Evolutionary conservation across 2,329 filamentous ascomycete species (phyloP).

Genomic region (Ramichloridium luteum): DNA sequence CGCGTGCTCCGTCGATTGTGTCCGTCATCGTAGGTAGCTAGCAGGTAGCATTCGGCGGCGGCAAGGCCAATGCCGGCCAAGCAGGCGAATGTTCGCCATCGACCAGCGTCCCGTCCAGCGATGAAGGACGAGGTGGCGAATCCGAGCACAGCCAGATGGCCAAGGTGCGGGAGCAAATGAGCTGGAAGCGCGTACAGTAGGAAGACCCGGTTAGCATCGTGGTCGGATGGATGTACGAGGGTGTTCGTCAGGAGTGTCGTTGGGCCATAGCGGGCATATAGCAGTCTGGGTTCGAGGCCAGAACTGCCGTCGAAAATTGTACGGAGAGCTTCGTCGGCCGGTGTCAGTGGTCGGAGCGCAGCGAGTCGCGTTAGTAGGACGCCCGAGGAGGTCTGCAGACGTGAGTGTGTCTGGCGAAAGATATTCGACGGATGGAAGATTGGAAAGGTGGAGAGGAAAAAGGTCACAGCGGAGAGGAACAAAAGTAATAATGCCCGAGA

Average conservation of each 20-base stretch:
- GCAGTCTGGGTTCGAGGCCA: conserved; percentile 55
- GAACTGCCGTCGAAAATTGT: conserved; percentile 50
- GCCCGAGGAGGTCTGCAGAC: conserved; percentile 73
- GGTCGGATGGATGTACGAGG: too few relatives aligned
- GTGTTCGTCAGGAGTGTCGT: conserved; percentile 55
- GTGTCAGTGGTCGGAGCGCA: conserved; percentile 45
- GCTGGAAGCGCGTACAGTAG: conserved; percentile 69
- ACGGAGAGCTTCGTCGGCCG: conserved; percentile 52
- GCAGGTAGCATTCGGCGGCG: conserved; percentile 52
- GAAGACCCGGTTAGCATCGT: conserved; percentile 47
- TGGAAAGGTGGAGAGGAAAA: conserved; percentile 53
- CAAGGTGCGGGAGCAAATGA: conserved; percentile 63
- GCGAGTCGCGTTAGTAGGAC: conserved; percentile 69
- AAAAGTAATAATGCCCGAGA: conserved; percentile 50
- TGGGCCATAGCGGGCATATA: conserved; percentile 78
- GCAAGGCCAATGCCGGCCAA: conserved; percentile 48
- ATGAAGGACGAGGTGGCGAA: conserved; percentile 58
- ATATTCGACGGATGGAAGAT: conserved; percentile 65
- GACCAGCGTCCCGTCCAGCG: conserved; percentile 48
- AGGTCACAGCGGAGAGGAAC: conserved; percentile 39
- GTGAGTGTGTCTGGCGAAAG: conserved; percentile 64
- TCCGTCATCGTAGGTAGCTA: conserved; percentile 53
- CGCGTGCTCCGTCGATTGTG: conserved; percentile 51
- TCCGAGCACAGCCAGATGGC: conserved; percentile 62
- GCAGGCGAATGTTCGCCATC: conserved; percentile 62